Base-by-base conservation (phyloP, 352 stramenopile species). In the Hyaloperonospora brassicae region DNA sequence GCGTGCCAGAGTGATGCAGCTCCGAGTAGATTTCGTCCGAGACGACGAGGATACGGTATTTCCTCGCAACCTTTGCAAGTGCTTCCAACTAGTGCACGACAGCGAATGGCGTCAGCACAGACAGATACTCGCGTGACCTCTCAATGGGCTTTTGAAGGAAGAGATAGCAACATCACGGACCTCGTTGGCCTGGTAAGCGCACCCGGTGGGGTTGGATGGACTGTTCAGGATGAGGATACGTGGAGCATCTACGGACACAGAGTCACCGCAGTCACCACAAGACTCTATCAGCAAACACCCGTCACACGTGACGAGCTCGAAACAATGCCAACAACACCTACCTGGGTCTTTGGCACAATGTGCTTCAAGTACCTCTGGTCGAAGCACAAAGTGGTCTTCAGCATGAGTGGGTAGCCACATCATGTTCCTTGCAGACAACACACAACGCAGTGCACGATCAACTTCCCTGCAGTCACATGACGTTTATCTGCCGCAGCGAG, bases 21-120 rank as follows among this genome's bases (percentile, higher is more conserved):
- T 93, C 85, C 30, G 83, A 90, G 65, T 95, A 95, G 46, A 95
- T 89, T 62, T 95, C 85, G 50, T 95, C 85, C 38, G 85, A 95
- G 22, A 95, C 81, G 21, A 95, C 83, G n/a, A 93, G 76, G 45
- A 95, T 77, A 17, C 84, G 76, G 59, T 93, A 93, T 64, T 89
- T 91, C 42, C 82, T 73, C 25, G 81, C 84, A 5, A 93, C 64
- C 11, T 76, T 63, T 24, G 85, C 85, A 12, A 95, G 67, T 27
- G 68, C 79, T 11, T 81, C 56, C 50, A 91, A 58, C 69, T 84
- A 53, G 25, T 44, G 24, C 27, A 22, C 5, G 24, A 38, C 56
- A 17, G 47, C 42, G 10, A 22, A 42, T 48, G 14, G 56, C 11
- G 47, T 40, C 31, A 50, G 27, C 21, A 30, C 24, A 31, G 27